Percentiles rank a stretch among this genome's conserved stretches.
Conservation (phyloP, 2,329 filamentous ascomycete genomes). For the Diaporthe vaccinii region DNA sequence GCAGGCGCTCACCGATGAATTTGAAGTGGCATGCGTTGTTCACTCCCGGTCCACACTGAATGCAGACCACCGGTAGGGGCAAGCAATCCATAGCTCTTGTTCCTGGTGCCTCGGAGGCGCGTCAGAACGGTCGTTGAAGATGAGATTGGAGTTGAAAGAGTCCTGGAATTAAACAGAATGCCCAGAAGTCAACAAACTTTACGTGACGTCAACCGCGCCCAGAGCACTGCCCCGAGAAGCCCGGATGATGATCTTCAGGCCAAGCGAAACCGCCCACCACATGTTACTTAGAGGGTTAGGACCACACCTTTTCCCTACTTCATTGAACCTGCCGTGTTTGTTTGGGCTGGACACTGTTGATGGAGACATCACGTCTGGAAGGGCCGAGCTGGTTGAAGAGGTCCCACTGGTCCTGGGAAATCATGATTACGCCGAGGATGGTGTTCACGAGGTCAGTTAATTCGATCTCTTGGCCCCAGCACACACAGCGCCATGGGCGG, state of each 20-base stretch:
- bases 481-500: not conserved
- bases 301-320: not conserved
- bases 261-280: not conserved
- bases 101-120: not conserved
- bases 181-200: not conserved
- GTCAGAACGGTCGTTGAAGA: no score
- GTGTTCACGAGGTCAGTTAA: not conserved
- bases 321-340: not conserved
- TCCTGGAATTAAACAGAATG: not conserved
- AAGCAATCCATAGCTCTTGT: conserved; percentile 33
- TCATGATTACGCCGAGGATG: not conserved
- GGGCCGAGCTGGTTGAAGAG: not conserved
- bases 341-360: not conserved
- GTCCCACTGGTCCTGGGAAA: no score
- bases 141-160: not conserved
- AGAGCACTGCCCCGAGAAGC: not conserved
- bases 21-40: conserved; percentile 40
- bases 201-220: not conserved
- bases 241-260: conserved; percentile 26
- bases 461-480: not conserved
- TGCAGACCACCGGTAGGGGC: conserved; percentile 37
- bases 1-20: conserved; percentile 26
- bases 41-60: conserved; percentile 37
- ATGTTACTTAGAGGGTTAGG: not conserved
- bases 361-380: not conserved